These are phyloP conservation scores for Peziza echinospora DNA, from an alignment of 495 filamentous ascomycete species.

Conservation along the genomic window DNA sequence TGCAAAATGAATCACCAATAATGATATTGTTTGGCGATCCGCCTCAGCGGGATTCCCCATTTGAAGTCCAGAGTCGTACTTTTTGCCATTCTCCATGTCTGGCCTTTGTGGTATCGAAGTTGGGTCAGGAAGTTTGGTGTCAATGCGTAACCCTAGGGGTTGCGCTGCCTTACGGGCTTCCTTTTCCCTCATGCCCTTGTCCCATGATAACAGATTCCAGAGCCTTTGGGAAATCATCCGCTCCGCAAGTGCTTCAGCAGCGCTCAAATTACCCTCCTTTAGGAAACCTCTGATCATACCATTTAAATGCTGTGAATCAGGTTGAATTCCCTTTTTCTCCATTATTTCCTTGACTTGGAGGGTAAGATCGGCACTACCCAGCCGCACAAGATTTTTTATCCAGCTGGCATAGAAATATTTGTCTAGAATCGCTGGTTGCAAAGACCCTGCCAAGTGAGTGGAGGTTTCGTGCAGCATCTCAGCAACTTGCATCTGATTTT, in stretches of 20 bases:
- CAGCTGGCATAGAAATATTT: slow-evolving; percentile 41
- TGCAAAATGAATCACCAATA: slow-evolving; percentile 35
- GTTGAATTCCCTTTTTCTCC: slow-evolving; percentile 32
- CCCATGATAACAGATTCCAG: slow-evolving; percentile 23
- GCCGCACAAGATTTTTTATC: slow-evolving; percentile 40
- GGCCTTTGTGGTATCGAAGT: too few relatives aligned
- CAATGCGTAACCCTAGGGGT: slow-evolving; percentile 4
- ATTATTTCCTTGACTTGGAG: slow-evolving; percentile 34
- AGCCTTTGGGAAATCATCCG: slow-evolving; percentile 35
- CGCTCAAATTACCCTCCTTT: slow-evolving; percentile 24
- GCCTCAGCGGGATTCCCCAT: too few relatives aligned
- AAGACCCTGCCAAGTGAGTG: slow-evolving; percentile 28
- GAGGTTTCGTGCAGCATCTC: slow-evolving; percentile 30
- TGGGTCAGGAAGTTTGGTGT: slow-evolving; percentile 8
- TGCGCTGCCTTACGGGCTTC: neutral
- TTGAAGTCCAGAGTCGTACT: too few relatives aligned
- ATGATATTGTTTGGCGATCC: slow-evolving; percentile 42
- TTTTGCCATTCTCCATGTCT: too few relatives aligned
- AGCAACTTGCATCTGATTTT: slow-evolving; percentile 1
- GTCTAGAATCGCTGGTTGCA: slow-evolving; percentile 34
- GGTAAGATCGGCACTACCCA: slow-evolving; percentile 37
- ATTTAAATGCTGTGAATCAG: slow-evolving; percentile 37
- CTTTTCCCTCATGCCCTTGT: slow-evolving; percentile 2
- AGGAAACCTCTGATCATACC: slow-evolving; percentile 37
- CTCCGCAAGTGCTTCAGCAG: slow-evolving; percentile 35